Percentiles rank a stretch among this genome's conserved stretches.
Evolutionary conservation across 352 stramenopile genomes (phyloP).

Genomic region (Globisporangium paddicum): DNA sequence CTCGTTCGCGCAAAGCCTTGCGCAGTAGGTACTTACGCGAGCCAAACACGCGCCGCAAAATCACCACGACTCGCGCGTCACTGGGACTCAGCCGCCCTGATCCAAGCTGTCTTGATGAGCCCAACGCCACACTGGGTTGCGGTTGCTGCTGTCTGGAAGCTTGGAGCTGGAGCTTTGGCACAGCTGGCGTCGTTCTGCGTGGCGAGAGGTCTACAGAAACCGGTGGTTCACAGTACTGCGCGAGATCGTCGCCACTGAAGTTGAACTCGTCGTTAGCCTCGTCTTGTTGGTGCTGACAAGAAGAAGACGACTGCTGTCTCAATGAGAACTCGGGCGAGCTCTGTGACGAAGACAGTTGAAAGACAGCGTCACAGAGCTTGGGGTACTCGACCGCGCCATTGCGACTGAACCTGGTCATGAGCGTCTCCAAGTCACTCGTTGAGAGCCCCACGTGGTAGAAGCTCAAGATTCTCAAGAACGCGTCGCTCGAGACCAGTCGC

Average conservation of each 20-base stretch:
- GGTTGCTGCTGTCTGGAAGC: background rate
- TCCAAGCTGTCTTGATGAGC: background rate
- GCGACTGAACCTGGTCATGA: conserved; percentile 25
- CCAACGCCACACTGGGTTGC: background rate
- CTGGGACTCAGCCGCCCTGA: background rate
- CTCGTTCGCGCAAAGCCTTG: conserved; percentile 54
- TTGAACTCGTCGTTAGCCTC: conserved; percentile 5
- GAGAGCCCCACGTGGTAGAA: conserved; percentile 24
- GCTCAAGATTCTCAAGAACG: conserved; percentile 21
- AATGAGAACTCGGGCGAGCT: background rate
- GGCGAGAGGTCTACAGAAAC: background rate
- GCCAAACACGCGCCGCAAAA: conserved; percentile 55
- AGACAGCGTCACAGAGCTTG: conserved; percentile 32
- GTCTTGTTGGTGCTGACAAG: background rate
- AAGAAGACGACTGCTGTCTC: background rate
- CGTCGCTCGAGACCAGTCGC: conserved; percentile 16
- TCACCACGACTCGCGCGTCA: conserved; percentile 28
- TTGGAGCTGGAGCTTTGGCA: conserved; percentile 1
- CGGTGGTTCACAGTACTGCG: conserved; percentile 11
- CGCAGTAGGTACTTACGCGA: conserved; percentile 65
- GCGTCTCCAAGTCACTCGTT: conserved; percentile 25
- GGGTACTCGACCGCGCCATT: conserved; percentile 30
- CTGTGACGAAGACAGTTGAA: conserved; percentile 17
- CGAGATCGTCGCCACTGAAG: conserved; percentile 5
- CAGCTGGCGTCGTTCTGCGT: background rate